Conservation (phyloP, 306 rosid species). For the Castanopsis chinensis region DNA sequence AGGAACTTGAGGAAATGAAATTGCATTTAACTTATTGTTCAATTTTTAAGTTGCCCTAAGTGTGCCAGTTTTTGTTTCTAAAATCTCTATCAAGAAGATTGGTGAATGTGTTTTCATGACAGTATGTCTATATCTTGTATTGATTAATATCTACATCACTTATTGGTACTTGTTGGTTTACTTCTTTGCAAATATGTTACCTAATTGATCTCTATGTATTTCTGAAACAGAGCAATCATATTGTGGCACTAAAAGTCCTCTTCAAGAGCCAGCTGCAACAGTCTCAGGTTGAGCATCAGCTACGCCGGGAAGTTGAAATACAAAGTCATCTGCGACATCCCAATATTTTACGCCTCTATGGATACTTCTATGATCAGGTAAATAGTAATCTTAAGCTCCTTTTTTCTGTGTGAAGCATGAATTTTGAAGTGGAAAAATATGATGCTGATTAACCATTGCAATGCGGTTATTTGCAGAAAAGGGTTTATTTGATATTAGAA, state of each 20-base stretch:
- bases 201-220: slow-evolving; percentile 17
- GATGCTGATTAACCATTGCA: not conserved
- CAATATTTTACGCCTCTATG: slow-evolving; percentile 86
- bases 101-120: not conserved
- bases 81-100: not conserved
- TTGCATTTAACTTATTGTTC: not conserved
- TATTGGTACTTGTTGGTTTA: not conserved
- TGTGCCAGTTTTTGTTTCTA: not conserved
- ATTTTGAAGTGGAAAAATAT: slow-evolving; percentile 1
- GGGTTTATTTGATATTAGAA: slow-evolving; percentile 93
- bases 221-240: slow-evolving; percentile 81
- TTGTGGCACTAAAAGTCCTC: slow-evolving; percentile 92
- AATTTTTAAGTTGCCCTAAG: not conserved
- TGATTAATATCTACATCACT: not conserved
- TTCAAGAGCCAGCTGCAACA: slow-evolving; percentile 98
- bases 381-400: not conserved
- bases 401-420: not conserved
- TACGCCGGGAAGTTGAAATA: slow-evolving; percentile 94
- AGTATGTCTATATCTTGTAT: not conserved
- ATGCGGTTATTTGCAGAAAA: slow-evolving; percentile 57
- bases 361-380: slow-evolving; percentile 97
- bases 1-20: not conserved
- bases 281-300: slow-evolving; percentile 99
- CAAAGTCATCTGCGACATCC: slow-evolving; percentile 99
- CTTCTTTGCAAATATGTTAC: not conserved